These are phyloP conservation scores for Papiliotrema flavescens DNA, from an alignment of 1,284 basidiomycete species.

Conservation along the genomic window DNA sequence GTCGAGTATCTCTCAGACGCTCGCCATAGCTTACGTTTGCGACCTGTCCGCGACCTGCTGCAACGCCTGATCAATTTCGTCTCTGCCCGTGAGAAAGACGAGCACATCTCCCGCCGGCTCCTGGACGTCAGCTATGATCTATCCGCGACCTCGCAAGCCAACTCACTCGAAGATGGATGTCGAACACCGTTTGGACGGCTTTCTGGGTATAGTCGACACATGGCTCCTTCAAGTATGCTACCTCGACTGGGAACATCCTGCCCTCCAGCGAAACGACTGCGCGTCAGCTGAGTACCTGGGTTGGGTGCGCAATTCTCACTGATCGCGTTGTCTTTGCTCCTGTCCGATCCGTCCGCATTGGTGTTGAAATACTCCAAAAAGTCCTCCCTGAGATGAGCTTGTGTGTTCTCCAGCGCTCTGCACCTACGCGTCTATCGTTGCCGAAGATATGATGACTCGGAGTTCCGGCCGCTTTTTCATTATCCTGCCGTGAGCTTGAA, in stretches of 20 bases:
- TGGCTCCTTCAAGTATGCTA: constrained; percentile 71
- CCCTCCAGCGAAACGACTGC: constrained; percentile 86
- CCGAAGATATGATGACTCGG: constrained; percentile 87
- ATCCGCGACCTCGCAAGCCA: background rate
- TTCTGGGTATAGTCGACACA: constrained; percentile 74
- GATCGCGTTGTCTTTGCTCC: constrained; percentile 46
- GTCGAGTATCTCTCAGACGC: background rate
- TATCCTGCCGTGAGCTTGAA: constrained; percentile 57
- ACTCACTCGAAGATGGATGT: constrained; percentile 75
- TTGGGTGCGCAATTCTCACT: constrained; percentile 19
- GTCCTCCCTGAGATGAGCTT: constrained; percentile 50
- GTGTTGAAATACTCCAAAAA: constrained; percentile 84
- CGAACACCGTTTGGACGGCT: constrained; percentile 79
- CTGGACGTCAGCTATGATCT: constrained; percentile 46
- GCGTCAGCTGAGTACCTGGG: constrained; percentile 53
- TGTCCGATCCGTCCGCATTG: constrained; percentile 46
- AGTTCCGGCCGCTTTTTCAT: constrained; percentile 82
- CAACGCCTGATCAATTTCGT: constrained; percentile 88
- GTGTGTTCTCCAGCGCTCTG: too few species aligned
- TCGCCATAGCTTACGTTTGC: constrained; percentile 58
- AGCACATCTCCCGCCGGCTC: constrained; percentile 77
- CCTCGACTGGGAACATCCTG: constrained; percentile 84
- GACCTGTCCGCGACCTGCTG: constrained; percentile 75
- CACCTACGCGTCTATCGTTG: constrained; percentile 78
- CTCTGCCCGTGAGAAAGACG: constrained; percentile 91